These are phyloP conservation scores for Trichoderma sp. DNA, from an alignment of 2,329 filamentous ascomycete species.

Conservation along the genomic window DNA sequence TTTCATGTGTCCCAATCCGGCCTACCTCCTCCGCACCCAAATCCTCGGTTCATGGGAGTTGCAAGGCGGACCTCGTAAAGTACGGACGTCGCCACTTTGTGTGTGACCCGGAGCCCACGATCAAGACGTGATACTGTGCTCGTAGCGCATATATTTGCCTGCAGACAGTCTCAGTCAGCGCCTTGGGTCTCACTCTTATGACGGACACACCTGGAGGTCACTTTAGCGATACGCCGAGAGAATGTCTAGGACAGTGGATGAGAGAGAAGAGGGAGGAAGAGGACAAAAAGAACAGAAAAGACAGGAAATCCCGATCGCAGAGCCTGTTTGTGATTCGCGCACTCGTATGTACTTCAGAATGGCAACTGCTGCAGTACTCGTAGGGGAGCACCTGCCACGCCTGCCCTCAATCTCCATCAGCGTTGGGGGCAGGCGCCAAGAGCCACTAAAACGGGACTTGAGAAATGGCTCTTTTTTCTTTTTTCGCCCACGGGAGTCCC, in stretches of 20 bases:
- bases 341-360: neutral
- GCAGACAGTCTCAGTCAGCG: constrained; percentile 10
- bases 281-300: neutral
- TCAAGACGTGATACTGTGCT: neutral
- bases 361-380: neutral
- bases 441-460: neutral
- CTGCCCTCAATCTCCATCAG: neutral
- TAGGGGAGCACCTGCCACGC: constrained; percentile 7
- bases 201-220: neutral
- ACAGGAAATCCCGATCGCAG: neutral
- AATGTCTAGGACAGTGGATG: neutral
- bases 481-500: neutral
- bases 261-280: neutral
- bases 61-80: constrained; percentile 3
- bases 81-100: neutral
- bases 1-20: constrained; percentile 32
- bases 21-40: constrained; percentile 25
- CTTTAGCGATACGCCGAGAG: neutral
- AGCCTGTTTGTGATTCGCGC: constrained; percentile 6
- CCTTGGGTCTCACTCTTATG: neutral
- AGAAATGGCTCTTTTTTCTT: neutral
- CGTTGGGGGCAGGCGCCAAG: constrained; percentile 2
- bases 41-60: constrained; percentile 24
- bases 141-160: neutral
- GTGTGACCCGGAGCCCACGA: neutral